Evolutionary conservation across 1,284 basidiomycete genomes (phyloP).

Genomic region (Stereum hirsutum): DNA sequence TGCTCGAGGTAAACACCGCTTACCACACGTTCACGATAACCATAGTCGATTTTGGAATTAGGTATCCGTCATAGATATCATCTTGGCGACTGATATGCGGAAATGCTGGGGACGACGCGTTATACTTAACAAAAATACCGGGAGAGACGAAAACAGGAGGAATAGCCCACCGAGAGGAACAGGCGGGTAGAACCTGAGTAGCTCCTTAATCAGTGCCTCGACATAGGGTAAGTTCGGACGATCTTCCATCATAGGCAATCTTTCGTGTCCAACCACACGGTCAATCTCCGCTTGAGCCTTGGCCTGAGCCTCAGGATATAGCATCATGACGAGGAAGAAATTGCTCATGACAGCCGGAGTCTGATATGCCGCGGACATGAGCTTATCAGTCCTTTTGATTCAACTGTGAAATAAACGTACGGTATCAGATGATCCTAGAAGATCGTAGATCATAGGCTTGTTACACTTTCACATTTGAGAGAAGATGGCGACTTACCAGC

Average conservation of each 20-base stretch:
- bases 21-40: conserved; percentile 1
- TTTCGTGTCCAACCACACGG: conserved; percentile 2
- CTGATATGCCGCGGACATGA: background rate
- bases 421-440: conserved; percentile 1
- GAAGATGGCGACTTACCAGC: background rate
- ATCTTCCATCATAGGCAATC: conserved; percentile 5
- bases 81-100: no score
- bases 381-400: background rate
- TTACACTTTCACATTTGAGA: background rate
- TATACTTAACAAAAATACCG: background rate
- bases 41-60: background rate
- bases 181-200: conserved; percentile 13
- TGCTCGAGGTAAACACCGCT: background rate
- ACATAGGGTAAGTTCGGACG: conserved; percentile 5
- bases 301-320: no score
- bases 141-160: background rate
- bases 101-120: background rate
- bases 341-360: background rate
- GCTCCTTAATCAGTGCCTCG: conserved; percentile 18
- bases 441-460: background rate
- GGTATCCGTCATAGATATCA: conserved; percentile 4
- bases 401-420: background rate
- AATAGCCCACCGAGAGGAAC: conserved; percentile 6
- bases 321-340: background rate
- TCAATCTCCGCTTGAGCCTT: conserved; percentile 9